A percentile compares a stretch with the other conserved stretches of the same genome.
phyloP scores from a whole-genome alignment of 2,329 filamentous ascomycete genomes.

The Trichocomaceae sp. region DNA sequence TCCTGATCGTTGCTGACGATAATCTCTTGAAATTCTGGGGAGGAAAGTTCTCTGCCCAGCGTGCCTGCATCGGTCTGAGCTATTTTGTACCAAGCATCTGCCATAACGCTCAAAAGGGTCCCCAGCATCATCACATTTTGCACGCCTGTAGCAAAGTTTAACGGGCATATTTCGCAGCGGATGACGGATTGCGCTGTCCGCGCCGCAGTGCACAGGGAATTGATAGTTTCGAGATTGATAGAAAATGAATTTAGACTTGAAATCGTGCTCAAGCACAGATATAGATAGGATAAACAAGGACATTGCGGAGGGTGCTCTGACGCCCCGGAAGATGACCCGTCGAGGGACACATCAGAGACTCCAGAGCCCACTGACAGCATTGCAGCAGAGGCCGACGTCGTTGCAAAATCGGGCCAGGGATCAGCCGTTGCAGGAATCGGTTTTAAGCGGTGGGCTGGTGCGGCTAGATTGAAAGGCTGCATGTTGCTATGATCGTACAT shows the following conservation, averaged over 20 bases:
- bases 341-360: conserved; percentile 17
- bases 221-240: conserved; percentile 36
- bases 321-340: conserved; percentile 15
- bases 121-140: conserved; percentile 44
- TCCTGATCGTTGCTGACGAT: conserved; percentile 19
- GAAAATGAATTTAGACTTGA: conserved; percentile 39
- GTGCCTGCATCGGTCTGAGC: conserved; percentile 30
- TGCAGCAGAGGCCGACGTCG: conserved; percentile 27
- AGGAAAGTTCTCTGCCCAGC: conserved; percentile 30
- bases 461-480: background rate
- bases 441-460: conserved; percentile 18
- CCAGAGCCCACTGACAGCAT: conserved; percentile 21
- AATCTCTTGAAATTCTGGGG: conserved; percentile 24
- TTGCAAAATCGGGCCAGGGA: conserved; percentile 39
- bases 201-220: conserved; percentile 38
- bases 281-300: conserved; percentile 37
- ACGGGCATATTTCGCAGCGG: conserved; percentile 38
- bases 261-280: conserved; percentile 39
- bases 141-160: conserved; percentile 34
- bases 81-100: conserved; percentile 39
- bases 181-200: conserved; percentile 37
- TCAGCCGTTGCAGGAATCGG: conserved; percentile 25
- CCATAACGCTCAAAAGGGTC: conserved; percentile 39
- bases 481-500: background rate
- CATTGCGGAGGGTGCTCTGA: conserved; percentile 21